Conservation (phyloP, 805 yeast species). For the Saturnispora diversa region DNA sequence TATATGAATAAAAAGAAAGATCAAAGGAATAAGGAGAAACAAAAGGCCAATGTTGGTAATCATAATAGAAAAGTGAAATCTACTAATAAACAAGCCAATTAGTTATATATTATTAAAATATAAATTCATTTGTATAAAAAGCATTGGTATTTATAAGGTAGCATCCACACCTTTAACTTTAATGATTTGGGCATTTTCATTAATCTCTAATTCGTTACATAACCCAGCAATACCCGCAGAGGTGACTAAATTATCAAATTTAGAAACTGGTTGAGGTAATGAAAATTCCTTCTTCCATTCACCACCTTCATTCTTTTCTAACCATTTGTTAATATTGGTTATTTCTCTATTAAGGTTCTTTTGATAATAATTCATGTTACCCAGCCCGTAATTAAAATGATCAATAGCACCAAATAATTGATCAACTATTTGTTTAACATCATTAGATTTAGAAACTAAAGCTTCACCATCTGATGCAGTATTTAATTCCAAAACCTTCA, state of each 20-base stretch:
- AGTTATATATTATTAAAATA: not conserved
- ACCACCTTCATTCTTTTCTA: constrained; percentile 39
- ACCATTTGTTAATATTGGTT: constrained; percentile 65
- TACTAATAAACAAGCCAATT: not conserved
- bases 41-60: constrained; percentile 51
- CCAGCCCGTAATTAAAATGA: constrained; percentile 68
- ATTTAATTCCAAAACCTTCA: constrained; percentile 25
- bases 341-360: constrained; percentile 65
- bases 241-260: constrained; percentile 62
- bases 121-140: not conserved
- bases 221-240: constrained; percentile 62
- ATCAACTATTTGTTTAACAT: constrained; percentile 43
- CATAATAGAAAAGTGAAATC: constrained; percentile 46
- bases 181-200: constrained; percentile 54
- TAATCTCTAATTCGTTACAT: constrained; percentile 63
- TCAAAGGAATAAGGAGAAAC: constrained; percentile 41
- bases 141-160: constrained; percentile 1
- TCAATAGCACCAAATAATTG: constrained; percentile 62
- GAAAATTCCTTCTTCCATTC: constrained; percentile 56
- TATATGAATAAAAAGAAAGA: constrained; percentile 24
- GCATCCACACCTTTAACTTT: constrained; percentile 2
- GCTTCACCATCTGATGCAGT: constrained; percentile 14
- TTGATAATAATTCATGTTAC: constrained; percentile 74
- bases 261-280: constrained; percentile 66
- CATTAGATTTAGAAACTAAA: constrained; percentile 35